Conservation (phyloP, 2,329 filamentous ascomycete species). For the Rutstroemia sydowiana region DNA sequence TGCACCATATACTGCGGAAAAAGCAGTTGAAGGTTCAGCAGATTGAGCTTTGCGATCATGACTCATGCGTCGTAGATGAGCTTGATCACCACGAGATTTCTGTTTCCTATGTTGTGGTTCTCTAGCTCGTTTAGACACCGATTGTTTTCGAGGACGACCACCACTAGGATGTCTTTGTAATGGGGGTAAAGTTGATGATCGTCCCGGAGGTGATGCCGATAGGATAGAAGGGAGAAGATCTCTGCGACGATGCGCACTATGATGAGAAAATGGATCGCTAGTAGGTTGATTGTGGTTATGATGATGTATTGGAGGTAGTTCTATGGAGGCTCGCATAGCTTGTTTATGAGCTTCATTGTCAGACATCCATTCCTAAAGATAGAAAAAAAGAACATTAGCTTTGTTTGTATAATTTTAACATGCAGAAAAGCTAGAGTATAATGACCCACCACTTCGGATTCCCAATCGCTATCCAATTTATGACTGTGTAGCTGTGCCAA, state of each 20-base stretch:
- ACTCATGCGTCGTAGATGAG: slow-evolving; percentile 57
- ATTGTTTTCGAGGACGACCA: slow-evolving; percentile 74
- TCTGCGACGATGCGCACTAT: slow-evolving; percentile 54
- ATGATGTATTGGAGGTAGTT: slow-evolving; percentile 61
- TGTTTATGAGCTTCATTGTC: slow-evolving; percentile 60
- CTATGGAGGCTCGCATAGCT: slow-evolving; percentile 56
- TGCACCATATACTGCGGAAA: slow-evolving; percentile 42
- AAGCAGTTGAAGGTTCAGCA: slow-evolving; percentile 62
- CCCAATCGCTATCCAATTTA: slow-evolving; percentile 69
- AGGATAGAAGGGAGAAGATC: slow-evolving; percentile 80
- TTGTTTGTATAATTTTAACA: neutral
- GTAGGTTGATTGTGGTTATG: slow-evolving; percentile 41
- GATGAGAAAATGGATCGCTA: slow-evolving; percentile 63
- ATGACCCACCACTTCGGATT: slow-evolving; percentile 65
- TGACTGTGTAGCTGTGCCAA: slow-evolving; percentile 79
- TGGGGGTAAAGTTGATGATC: slow-evolving; percentile 81
- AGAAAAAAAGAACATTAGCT: neutral
- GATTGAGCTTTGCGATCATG: slow-evolving; percentile 78
- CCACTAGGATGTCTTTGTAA: slow-evolving; percentile 67
- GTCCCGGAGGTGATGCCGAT: slow-evolving; percentile 72
- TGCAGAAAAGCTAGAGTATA: neutral
- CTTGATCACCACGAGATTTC: slow-evolving; percentile 61
- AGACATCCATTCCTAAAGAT: slow-evolving; percentile 60
- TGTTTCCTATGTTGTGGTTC: slow-evolving; percentile 74
- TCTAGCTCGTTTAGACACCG: slow-evolving; percentile 70